Conservation (phyloP, 345 rosid species). For the Citrus reticulata region DNA sequence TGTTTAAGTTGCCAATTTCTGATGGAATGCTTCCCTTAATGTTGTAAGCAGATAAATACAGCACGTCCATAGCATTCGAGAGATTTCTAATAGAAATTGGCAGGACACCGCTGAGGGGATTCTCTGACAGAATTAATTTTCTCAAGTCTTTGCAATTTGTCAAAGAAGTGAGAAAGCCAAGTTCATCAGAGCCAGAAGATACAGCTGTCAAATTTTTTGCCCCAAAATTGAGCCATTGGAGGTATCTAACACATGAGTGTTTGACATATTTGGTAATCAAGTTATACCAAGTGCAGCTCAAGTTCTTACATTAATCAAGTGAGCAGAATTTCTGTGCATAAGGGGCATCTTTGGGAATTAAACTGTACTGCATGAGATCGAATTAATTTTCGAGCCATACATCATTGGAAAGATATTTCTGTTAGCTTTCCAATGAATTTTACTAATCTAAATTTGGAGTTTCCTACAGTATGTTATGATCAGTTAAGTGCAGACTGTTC, state of each 20-base stretch:
- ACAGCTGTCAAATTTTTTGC: background rate
- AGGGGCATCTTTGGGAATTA: too few relatives aligned
- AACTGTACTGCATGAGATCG: too few relatives aligned
- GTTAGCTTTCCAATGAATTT: too few relatives aligned
- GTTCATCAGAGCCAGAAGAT: background rate
- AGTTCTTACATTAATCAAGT: too few relatives aligned
- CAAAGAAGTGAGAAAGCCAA: background rate
- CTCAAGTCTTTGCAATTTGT: background rate
- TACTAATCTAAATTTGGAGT: too few relatives aligned
- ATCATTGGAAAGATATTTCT: too few relatives aligned
- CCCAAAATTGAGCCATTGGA: background rate
- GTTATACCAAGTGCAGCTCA: too few relatives aligned
- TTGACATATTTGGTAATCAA: too few relatives aligned
- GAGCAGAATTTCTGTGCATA: too few relatives aligned
- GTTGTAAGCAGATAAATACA: background rate
- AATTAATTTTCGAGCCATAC: too few relatives aligned
- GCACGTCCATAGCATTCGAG: background rate
- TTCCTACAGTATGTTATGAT: too few relatives aligned
- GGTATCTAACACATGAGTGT: background rate
- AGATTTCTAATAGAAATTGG: constrained; percentile 11
- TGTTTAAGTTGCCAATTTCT: constrained; percentile 7
- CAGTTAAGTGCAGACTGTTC: too few relatives aligned
- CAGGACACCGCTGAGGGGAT: constrained; percentile 5
- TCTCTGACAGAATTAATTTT: background rate
- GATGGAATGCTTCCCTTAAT: constrained; percentile 9